A percentile compares a stretch with the other conserved stretches of the same genome.
Conservation (phyloP, 2,329 filamentous ascomycete species). For the Drechslerella dactyloides region DNA sequence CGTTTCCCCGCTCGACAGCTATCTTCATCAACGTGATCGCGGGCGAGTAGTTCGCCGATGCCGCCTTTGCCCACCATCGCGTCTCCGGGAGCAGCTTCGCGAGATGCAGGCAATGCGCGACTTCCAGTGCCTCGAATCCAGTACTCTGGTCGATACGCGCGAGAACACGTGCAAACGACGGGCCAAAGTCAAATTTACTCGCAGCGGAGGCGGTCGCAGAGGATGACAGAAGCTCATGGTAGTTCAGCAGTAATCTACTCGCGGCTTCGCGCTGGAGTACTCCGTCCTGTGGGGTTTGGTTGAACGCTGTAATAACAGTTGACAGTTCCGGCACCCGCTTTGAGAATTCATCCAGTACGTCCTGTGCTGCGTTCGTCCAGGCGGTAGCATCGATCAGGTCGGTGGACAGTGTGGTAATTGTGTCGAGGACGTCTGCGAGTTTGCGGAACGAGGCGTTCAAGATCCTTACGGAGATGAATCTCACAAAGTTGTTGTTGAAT, state of each 20-base stretch:
- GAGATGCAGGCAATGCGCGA: slow-evolving; percentile 52
- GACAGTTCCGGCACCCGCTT: slow-evolving; percentile 81
- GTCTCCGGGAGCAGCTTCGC: slow-evolving; percentile 53
- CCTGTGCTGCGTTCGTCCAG: slow-evolving; percentile 59
- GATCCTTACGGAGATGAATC: slow-evolving; percentile 82
- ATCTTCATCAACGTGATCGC: slow-evolving; percentile 37
- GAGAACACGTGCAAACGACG: slow-evolving; percentile 73
- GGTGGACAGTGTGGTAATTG: slow-evolving; percentile 58
- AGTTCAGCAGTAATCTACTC: slow-evolving; percentile 80
- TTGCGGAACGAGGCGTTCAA: slow-evolving; percentile 81
- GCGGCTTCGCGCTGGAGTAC: slow-evolving; percentile 77
- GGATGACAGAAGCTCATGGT: slow-evolving; percentile 77
- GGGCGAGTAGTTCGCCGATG: slow-evolving; percentile 26
- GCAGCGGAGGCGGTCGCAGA: slow-evolving; percentile 62
- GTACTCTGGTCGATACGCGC: slow-evolving; percentile 25
- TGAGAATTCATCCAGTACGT: slow-evolving; percentile 75
- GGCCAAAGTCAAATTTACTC: slow-evolving; percentile 83
- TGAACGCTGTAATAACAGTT: slow-evolving; percentile 76
- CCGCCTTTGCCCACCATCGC: slow-evolving; percentile 55
- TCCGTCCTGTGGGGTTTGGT: slow-evolving; percentile 71
- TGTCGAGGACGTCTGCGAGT: slow-evolving; percentile 68
- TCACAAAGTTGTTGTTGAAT: slow-evolving; percentile 75
- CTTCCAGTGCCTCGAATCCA: slow-evolving; percentile 52
- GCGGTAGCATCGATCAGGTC: slow-evolving; percentile 53
- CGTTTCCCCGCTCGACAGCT: slow-evolving; percentile 8